A percentile compares a stretch with the other conserved stretches of the same genome.
Evolutionary conservation across 345 rosid species (phyloP).

Genomic region (Turritis glabra): DNA sequence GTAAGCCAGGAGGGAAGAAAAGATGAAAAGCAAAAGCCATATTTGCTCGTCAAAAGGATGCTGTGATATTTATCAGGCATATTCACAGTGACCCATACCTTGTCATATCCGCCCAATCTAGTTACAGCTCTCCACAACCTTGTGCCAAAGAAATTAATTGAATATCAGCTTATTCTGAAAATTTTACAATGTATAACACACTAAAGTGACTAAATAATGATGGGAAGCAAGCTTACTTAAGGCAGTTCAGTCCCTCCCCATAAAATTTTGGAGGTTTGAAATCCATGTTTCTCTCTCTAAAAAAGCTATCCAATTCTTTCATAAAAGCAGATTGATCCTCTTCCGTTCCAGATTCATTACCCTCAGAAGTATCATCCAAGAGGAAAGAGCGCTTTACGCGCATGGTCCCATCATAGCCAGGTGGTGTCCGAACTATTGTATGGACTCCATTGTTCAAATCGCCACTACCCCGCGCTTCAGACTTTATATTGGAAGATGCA

Average conservation of each 20-base stretch:
- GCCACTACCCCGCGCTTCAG: slow-evolving; percentile 38
- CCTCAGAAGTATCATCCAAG: slow-evolving; percentile 46
- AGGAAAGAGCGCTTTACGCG: slow-evolving; percentile 48
- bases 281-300: slow-evolving; percentile 61
- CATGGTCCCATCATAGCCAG: slow-evolving; percentile 41
- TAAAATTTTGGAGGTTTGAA: slow-evolving; percentile 91
- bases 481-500: slow-evolving; percentile 41
- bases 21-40: background rate
- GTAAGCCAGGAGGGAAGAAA: background rate
- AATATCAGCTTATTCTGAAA: slow-evolving; percentile 31
- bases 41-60: slow-evolving; percentile 7
- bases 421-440: slow-evolving; percentile 29
- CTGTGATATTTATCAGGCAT: background rate
- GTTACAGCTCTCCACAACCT: slow-evolving; percentile 93
- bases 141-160: slow-evolving; percentile 7
- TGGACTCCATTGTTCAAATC: slow-evolving; percentile 41
- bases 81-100: slow-evolving; percentile 53
- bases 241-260: slow-evolving; percentile 81
- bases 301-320: slow-evolving; percentile 71
- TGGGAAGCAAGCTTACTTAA: slow-evolving; percentile 58
- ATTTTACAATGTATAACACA: background rate
- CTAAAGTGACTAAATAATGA: slow-evolving; percentile 2
- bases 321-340: slow-evolving; percentile 78
- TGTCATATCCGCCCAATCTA: slow-evolving; percentile 88
- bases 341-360: slow-evolving; percentile 66